Conservation (phyloP, 2,329 filamentous ascomycete genomes). For the Penicillium janthinellum region DNA sequence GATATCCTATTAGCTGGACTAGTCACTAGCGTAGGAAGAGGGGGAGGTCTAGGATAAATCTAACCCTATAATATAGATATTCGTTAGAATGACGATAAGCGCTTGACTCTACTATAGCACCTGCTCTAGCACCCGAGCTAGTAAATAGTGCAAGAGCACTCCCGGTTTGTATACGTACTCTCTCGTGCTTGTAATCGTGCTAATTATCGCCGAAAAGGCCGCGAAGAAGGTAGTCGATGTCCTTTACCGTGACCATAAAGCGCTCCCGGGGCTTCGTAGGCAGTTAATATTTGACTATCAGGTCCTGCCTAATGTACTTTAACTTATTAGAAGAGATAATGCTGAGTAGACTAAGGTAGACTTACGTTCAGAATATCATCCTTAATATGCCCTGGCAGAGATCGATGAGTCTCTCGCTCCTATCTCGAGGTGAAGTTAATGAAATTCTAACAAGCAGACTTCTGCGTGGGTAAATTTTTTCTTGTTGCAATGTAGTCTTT, state of each 20-base stretch:
- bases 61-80: neutral
- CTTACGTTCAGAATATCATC: neutral
- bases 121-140: neutral
- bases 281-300: neutral
- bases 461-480: constrained; percentile 1
- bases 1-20: neutral
- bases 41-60: neutral
- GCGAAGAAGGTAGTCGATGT: constrained; percentile 16
- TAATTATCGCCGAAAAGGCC: constrained; percentile 10
- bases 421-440: neutral
- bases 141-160: neutral
- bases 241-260: constrained; percentile 9
- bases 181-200: constrained; percentile 15
- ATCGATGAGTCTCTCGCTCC: neutral
- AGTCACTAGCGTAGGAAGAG: neutral
- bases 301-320: neutral
- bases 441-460: neutral
- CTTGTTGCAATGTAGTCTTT: constrained; percentile 15
- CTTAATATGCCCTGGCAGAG: neutral
- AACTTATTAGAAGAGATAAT: neutral
- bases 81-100: neutral
- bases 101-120: neutral
- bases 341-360: neutral
- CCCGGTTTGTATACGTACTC: neutral
- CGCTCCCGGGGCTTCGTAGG: neutral